These are phyloP conservation scores for Selenicereus undatus DNA, from an alignment of 148 eudicot genomes.

Conservation along the genomic window DNA sequence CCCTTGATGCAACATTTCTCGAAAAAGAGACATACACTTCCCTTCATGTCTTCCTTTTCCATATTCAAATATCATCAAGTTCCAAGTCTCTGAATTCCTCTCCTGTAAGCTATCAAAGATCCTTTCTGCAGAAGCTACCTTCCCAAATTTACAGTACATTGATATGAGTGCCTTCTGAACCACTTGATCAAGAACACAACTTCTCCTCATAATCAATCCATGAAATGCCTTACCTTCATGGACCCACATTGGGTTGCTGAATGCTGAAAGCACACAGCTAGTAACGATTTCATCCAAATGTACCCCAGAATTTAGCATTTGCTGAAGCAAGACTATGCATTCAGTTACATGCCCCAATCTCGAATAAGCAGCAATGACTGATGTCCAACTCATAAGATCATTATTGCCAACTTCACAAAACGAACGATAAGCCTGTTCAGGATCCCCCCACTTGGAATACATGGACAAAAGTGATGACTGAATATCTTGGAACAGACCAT, in stretches of 20 bases:
- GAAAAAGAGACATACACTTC: constrained; percentile 42
- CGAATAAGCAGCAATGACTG: constrained; percentile 50
- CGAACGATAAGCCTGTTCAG: constrained; percentile 39
- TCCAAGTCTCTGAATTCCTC: constrained; percentile 49
- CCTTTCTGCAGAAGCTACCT: constrained; percentile 35
- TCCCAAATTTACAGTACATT: constrained; percentile 65
- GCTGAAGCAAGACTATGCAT: constrained; percentile 41
- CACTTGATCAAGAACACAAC: constrained; percentile 32
- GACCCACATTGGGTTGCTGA: constrained; percentile 37
- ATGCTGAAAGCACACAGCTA: constrained; percentile 51
- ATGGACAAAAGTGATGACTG: constrained; percentile 56
- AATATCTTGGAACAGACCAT: constrained; percentile 27
- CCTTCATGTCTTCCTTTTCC: constrained; percentile 37
- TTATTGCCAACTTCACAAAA: constrained; percentile 45
- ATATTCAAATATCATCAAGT: constrained; percentile 50
- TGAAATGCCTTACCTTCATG: constrained; percentile 62
- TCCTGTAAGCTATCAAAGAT: constrained; percentile 36
- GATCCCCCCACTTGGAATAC: constrained; percentile 59
- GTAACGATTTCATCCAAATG: constrained; percentile 52
- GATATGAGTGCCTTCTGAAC: constrained; percentile 50
- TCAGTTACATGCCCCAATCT: constrained; percentile 32
- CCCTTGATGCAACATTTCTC: constrained; percentile 47
- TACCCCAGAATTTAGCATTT: constrained; percentile 46
- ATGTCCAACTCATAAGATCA: constrained; percentile 70
- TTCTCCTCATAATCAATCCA: constrained; percentile 50